A percentile compares a stretch with the other conserved stretches of the same genome.
phyloP scores from a whole-genome alignment of 2,329 filamentous ascomycete genomes.

The Hypoxylon sp. region DNA sequence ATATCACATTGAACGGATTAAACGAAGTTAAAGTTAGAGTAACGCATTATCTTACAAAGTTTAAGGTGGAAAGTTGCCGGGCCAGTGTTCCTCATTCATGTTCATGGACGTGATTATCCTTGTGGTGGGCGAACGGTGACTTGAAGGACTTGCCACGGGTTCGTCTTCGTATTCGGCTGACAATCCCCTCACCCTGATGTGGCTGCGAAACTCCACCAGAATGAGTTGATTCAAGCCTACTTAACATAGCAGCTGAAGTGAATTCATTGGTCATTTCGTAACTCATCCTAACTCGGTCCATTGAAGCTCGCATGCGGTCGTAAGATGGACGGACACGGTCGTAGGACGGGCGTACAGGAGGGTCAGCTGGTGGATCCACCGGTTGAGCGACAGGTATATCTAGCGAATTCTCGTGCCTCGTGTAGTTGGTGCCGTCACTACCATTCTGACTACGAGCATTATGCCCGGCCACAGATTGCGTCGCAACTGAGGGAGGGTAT shows the following conservation, averaged over 20 bases:
- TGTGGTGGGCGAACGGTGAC: conserved; percentile 52
- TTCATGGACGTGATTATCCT: conserved; percentile 52
- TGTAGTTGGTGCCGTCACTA: conserved; percentile 95
- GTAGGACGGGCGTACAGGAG: conserved; percentile 67
- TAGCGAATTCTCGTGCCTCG: conserved; percentile 73
- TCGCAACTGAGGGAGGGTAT: conserved; percentile 91
- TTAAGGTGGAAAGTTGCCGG: conserved; percentile 8
- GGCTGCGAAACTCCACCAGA: conserved; percentile 55
- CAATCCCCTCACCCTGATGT: conserved; percentile 49
- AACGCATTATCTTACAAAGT: conserved; percentile 34
- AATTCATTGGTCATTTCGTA: conserved; percentile 93
- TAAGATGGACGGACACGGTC: conserved; percentile 86
- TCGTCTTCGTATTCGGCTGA: conserved; percentile 54
- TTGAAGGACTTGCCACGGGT: conserved; percentile 57
- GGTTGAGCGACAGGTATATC: conserved; percentile 62
- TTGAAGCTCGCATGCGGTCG: conserved; percentile 86
- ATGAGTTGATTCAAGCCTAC: conserved; percentile 83
- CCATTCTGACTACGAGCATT: conserved; percentile 89
- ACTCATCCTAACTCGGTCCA: conserved; percentile 86
- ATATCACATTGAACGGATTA: conserved; percentile 48
- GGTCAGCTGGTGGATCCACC: conserved; percentile 44
- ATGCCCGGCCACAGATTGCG: conserved; percentile 75
- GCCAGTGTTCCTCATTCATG: conserved; percentile 46
- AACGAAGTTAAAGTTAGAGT: conserved; percentile 30
- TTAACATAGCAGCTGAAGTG: conserved; percentile 88